These are phyloP conservation scores for Ophiocordyceps sinensis DNA, from an alignment of 2,329 filamentous ascomycete genomes.

Conservation along the genomic window DNA sequence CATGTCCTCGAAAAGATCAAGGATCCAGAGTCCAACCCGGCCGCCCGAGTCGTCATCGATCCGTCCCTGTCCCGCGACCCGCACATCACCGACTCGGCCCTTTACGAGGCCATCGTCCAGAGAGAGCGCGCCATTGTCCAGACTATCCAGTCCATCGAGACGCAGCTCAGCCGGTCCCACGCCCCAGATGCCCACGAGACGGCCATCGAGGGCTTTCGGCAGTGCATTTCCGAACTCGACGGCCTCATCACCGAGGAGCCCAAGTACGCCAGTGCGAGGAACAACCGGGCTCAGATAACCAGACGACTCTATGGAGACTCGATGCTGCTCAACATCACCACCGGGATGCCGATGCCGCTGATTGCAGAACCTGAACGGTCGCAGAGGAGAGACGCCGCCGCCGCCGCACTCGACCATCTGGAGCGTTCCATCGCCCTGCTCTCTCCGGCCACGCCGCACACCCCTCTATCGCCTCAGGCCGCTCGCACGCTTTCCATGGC, in stretches of 20 bases:
- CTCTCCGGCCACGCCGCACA: constrained; percentile 33
- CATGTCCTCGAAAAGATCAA: constrained; percentile 52
- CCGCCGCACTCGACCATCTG: constrained; percentile 35
- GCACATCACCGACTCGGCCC: constrained; percentile 31
- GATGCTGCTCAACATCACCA: constrained; percentile 30
- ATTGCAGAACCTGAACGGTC: constrained; percentile 19
- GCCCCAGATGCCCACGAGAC: constrained; percentile 19
- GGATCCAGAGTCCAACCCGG: constrained; percentile 48
- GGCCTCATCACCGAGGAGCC: constrained; percentile 43
- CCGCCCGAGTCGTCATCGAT: constrained; percentile 38
- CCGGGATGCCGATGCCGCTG: constrained; percentile 24
- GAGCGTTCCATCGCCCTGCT: constrained; percentile 43
- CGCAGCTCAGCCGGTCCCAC: constrained; percentile 30
- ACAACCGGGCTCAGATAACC: constrained; percentile 59
- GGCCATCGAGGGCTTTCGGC: constrained; percentile 29
- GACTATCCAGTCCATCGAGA: constrained; percentile 39
- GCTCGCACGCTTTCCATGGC: constrained; percentile 54
- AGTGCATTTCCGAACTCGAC: constrained; percentile 34
- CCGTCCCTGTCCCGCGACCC: constrained; percentile 41
- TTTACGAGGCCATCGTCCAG: constrained; percentile 36
- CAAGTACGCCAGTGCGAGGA: constrained; percentile 55
- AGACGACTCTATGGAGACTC: constrained; percentile 48
- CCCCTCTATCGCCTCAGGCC: constrained; percentile 46
- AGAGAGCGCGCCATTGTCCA: constrained; percentile 39
- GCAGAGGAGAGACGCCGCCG: constrained; percentile 25